Base-by-base conservation (phyloP, 2,329 filamentous ascomycete genomes). In the Curvularia eragrostidis region DNA sequence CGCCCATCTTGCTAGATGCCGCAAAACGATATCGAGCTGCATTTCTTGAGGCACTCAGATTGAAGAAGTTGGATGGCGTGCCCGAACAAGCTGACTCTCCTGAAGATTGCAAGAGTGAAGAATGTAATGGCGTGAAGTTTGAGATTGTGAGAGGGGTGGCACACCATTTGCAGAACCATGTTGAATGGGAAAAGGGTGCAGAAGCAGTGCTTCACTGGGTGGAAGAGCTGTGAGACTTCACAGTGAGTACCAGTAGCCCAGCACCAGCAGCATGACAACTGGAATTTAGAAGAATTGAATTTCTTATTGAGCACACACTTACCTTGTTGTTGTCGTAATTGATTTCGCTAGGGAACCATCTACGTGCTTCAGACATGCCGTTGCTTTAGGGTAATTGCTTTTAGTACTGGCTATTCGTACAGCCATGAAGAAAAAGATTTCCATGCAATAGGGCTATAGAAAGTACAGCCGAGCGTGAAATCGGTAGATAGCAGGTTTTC, bases 131-230 rank as follows among this genome's bases (percentile, higher is more conserved):
- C 1, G 80, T 84, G 9, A 68, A 72, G 46, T 69, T 82, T 46
- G 75, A 64, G 15, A 70, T 80, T 44, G 79, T 84, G 1, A 71
- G 76, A 3, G 78, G 77, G 2, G 75, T 81, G 3, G 83, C 79
- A 1, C 83, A 86, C 67, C 83, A 86, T 70, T 59, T 85, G 43
- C 82, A 85, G 66, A 84, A 85, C 54, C 82, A 85, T 63, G 69
- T 79, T 10, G 74, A 76, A 38, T 84, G 81, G 80, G 72, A 82
- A 52, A 67, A 76, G 2, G 83, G 82, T 0, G 82, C 80, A 1
- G 68, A 72, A 51, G 82, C 80, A 59, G 54, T 85, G n/a, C 24
- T 46, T 30, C 26, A 46, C 43, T 46, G 43, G 43, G 43, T 46
- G n/a, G 5, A 46, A 30, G 43, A 46, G 18, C 26, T 46, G 5